Conservation (phyloP, 306 rosid genomes). For the Coriaria nepalensis region DNA sequence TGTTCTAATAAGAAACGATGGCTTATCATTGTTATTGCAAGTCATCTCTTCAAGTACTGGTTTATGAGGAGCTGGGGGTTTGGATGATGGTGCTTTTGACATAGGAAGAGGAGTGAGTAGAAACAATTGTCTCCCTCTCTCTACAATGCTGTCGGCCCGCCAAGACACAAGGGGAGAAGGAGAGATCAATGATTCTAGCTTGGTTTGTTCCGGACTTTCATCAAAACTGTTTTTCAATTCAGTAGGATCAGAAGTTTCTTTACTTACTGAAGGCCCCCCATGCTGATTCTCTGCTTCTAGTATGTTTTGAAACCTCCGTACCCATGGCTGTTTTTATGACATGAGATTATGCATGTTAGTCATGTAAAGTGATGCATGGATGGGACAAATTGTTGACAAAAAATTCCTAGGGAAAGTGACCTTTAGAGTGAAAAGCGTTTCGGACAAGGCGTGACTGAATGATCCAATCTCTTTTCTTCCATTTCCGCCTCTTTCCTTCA, state of each 20-base stretch:
- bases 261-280: constrained; percentile 7
- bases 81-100: constrained; percentile 51
- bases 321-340: constrained; percentile 65
- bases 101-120: constrained; percentile 88
- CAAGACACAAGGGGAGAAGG: constrained; percentile 95
- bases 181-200: constrained; percentile 36
- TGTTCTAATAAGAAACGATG: constrained; percentile 14
- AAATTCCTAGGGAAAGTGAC: constrained; percentile 22
- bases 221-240: constrained; percentile 12
- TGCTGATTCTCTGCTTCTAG: constrained; percentile 19
- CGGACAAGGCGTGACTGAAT: constrained; percentile 46
- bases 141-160: constrained; percentile 69
- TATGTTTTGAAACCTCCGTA: constrained; percentile 43
- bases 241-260: constrained; percentile 14
- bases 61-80: constrained; percentile 27
- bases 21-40: constrained; percentile 15
- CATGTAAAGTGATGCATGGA: constrained; percentile 1
- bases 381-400: not conserved
- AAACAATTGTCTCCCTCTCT: constrained; percentile 74
- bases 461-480: constrained; percentile 45
- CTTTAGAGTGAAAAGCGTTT: constrained; percentile 56
- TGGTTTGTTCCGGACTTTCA: constrained; percentile 35
- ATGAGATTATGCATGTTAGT: constrained; percentile 13
- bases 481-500: constrained; percentile 24
- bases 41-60: constrained; percentile 29